Base-by-base conservation (phyloP, 208 protist species). In the Trichomonas gallinae region DNA sequence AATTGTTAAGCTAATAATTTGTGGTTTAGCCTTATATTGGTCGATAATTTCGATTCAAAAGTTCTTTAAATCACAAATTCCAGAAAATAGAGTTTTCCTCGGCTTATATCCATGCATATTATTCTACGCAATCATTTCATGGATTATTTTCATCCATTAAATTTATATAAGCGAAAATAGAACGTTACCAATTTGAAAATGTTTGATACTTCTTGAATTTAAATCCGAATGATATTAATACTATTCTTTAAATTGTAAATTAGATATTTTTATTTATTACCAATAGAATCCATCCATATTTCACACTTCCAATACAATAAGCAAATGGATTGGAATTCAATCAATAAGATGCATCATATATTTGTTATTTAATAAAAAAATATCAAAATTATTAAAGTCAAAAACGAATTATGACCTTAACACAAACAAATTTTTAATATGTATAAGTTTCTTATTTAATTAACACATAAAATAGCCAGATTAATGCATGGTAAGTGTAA, bases 61-160 rank as follows among this genome's bases (percentile, higher is more conserved):
- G 46, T 93, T 93, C 44, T 51, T 93, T 34, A 9, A 42, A 40
- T 51, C 87, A 51, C 87, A 93, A 38, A 93, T 93, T 8, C 44
- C 87, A 51, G 87, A 93, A 48, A 38, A 93, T 38, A 48, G 26
- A 36, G 13, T 23, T 9, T 38, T 44, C 38, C 26, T 93, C 1
- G 87, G 87, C 15, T 38, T 93, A 0, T 93, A 58, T 42, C 87
- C 87, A 38, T 93, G 87, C n/a, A 23, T 13, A 0, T 51, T 93
- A 51, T 51, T 93, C 2, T 93, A 93, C 17, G 44, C 44, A 51
- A 38, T 93, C 44, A 34, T 93, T 48, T 51, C 87, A n/a, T 93
- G 87, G 87, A 51, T 93, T 38, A 93, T 51, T 38, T 51, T 93
- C 31, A 51, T 93, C 31, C 87, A 93, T 51, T 93, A 93, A 93